These are phyloP conservation scores for Colletotrichum sp. DNA, from an alignment of 2,329 filamentous ascomycete genomes.

Conservation along the genomic window DNA sequence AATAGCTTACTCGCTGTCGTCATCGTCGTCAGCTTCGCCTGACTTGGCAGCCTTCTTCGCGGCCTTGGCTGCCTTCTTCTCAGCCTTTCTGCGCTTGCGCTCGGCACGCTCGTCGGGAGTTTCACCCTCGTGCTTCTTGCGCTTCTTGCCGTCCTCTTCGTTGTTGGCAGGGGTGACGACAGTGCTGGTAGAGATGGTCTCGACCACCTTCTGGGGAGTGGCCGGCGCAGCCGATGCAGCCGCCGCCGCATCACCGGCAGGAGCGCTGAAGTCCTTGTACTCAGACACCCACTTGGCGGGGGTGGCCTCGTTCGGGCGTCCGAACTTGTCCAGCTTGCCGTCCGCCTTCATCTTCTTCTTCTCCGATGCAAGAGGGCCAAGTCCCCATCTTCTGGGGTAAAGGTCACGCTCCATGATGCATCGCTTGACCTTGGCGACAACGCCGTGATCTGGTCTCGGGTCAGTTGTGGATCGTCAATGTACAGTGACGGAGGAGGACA, in stretches of 20 bases:
- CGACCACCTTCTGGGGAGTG: constrained; percentile 39
- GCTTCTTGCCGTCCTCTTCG: constrained; percentile 67
- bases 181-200: constrained; percentile 45
- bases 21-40: constrained; percentile 48
- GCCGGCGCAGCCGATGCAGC: constrained; percentile 47
- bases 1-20: constrained; percentile 54
- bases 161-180: constrained; percentile 48
- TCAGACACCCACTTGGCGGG: constrained; percentile 90
- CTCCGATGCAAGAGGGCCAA: constrained; percentile 90
- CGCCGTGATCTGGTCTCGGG: constrained; percentile 75
- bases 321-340: constrained; percentile 98
- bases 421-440: constrained; percentile 98
- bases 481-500: not conserved
- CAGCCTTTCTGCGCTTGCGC: constrained; percentile 64
- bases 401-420: constrained; percentile 99
- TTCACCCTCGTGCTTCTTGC: constrained; percentile 85
- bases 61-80: constrained; percentile 64
- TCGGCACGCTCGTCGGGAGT: constrained; percentile 71
- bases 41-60: constrained; percentile 59
- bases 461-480: not conserved
- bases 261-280: constrained; percentile 85
- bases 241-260: constrained; percentile 48
- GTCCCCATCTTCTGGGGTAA: constrained; percentile 95
- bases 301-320: constrained; percentile 88
- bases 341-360: constrained; percentile 99